phyloP scores from a whole-genome alignment of 2,329 filamentous ascomycete species.

The Xylaria sp. region DNA sequence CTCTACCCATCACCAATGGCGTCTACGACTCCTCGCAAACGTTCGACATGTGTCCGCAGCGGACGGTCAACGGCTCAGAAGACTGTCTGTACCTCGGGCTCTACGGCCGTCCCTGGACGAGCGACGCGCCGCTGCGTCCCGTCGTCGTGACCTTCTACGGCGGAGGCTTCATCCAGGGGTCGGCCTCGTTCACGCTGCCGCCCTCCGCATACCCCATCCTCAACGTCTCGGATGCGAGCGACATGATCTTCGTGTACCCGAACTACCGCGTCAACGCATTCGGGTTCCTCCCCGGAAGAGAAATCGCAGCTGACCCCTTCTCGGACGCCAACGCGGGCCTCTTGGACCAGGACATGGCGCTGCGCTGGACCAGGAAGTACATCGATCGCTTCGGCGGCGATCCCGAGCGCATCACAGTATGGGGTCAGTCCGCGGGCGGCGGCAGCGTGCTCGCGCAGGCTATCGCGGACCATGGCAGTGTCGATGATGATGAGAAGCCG shows the following conservation, averaged over 20 bases:
- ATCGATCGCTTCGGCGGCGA: slow-evolving; percentile 63
- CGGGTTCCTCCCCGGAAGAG: slow-evolving; percentile 62
- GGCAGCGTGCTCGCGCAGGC: slow-evolving; percentile 64
- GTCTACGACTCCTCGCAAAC: slow-evolving; percentile 65
- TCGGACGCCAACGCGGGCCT: slow-evolving; percentile 64
- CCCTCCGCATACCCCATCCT: slow-evolving; percentile 68
- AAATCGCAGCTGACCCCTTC: slow-evolving; percentile 25
- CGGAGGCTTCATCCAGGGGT: slow-evolving; percentile 69
- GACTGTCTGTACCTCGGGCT: slow-evolving; percentile 71
- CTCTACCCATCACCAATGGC: slow-evolving; percentile 57
- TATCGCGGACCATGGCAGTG: slow-evolving; percentile 53
- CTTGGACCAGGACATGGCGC: slow-evolving; percentile 61
- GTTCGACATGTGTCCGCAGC: slow-evolving; percentile 69
- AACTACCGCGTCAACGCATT: slow-evolving; percentile 69
- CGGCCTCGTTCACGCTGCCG: slow-evolving; percentile 64
- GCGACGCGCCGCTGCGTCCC: slow-evolving; percentile 57
- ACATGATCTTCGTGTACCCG: slow-evolving; percentile 58
- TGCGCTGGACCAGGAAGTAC: slow-evolving; percentile 61
- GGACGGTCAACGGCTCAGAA: slow-evolving; percentile 66
- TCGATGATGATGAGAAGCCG: slow-evolving; percentile 49
- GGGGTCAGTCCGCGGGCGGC: slow-evolving; percentile 67
- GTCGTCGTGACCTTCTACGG: slow-evolving; percentile 71
- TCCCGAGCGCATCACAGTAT: slow-evolving; percentile 59
- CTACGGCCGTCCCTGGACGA: slow-evolving; percentile 67
- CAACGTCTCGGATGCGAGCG: slow-evolving; percentile 62